Base-by-base conservation (phyloP, 352 stramenopile genomes). In the Phytophthora podocarpi region DNA sequence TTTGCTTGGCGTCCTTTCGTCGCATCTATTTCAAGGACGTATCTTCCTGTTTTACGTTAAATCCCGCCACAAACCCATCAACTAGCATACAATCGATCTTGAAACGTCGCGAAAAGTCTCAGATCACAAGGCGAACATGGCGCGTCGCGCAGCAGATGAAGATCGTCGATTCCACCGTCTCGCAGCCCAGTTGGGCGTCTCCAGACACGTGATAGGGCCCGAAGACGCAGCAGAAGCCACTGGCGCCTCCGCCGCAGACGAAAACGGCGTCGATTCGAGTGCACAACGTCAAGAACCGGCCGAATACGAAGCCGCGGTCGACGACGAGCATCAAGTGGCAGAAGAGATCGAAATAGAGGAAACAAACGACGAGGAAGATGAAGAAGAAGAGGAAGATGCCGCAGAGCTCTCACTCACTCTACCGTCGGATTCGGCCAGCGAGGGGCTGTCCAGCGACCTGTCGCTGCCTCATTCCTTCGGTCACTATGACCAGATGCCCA, bases 391-490 rank as follows among this genome's bases (percentile, higher is more conserved):
- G 0, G 54, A 48, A 12, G 46, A 78, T 26, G 43, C 39, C 0
- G 72, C 50, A 1, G 69, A 80, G n/a, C 32, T 78, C 36, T 78
- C 68, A 39, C 48, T 81, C 32, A 70, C 57, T 21, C 23, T 77
- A 8, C 59, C 67, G 30, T 79, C 71, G 1, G 72, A 83, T 59
- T 90, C 81, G 28, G 82, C 80, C 4, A 89, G 72, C 56, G 82
- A 91, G 67, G 85, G 79, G 13, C 54, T 82, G 31, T 91, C 81
- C 24, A 91, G 82, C 51, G 82, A 91, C 15, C 65, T 91, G 39
- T 91, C 80, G 36, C 59, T 91, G 35, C 80, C 82, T 23, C 78
- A 72, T 12, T 91, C 82, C 12, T 88, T 91, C 54, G 82, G 82
- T 1, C 74, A 86, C 16, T 89, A 88, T 48, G 79, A 85, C 46